Base-by-base conservation (phyloP, 371 early-diverging fungal species). In the Amoeboaphelidium protococcarum region DNA sequence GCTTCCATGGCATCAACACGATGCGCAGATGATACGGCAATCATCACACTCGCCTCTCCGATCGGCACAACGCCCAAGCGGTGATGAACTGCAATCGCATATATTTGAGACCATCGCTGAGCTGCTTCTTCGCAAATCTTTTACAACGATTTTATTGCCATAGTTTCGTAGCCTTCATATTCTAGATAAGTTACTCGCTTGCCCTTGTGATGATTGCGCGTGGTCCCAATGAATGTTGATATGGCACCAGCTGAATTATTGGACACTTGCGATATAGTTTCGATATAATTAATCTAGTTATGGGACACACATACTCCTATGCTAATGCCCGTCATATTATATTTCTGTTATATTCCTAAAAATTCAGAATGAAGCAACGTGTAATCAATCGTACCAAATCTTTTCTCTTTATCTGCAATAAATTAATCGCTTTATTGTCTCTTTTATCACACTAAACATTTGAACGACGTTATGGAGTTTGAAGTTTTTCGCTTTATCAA, bases 221-320 rank as follows among this genome's bases (percentile, higher is more conserved):
- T 87, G 0, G 80, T 83, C 19, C 88, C 88, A 4, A 72, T 66
- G 55, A 87, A 87, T 0, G 79, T 75, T 0, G 73, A 67, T 25
- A 84, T 75, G 13, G 85, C 88, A 16, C 88, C 88, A 10, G 80
- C 78, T 0, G 59, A 56, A 44, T 73, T 68, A 54, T 69, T 71
- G 6, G 69, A 64, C 13, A 78, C 78, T 10, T n/a, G n/a, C n/a
- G n/a, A n/a, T n/a, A n/a, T n/a, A n/a, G n/a, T n/a, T n/a, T n/a
- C n/a, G n/a, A n/a, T n/a, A n/a, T n/a, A n/a, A n/a, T n/a, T n/a
- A n/a, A n/a, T n/a, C n/a, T n/a, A n/a, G n/a, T n/a, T n/a, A n/a
- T n/a, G n/a, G n/a, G n/a, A n/a, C n/a, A n/a, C n/a, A n/a, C n/a
- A n/a, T n/a, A n/a, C n/a, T n/a, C n/a, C n/a, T n/a, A n/a, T n/a